Base-by-base conservation (phyloP, 805 yeast genomes). In the Candida sonorensis region DNA sequence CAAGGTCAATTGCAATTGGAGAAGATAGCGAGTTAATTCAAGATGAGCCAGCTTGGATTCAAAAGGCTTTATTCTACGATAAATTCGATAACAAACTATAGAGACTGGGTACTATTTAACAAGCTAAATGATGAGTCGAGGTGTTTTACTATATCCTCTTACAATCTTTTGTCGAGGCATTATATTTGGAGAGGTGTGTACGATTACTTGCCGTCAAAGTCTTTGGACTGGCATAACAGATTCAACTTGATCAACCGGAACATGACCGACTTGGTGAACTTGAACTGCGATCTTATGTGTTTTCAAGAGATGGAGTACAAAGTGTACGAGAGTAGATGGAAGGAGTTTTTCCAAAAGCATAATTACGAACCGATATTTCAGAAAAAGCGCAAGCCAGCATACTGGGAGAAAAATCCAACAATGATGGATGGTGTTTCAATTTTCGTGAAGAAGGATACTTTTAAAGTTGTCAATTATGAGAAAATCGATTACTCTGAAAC, bases 131-230 rank as follows among this genome's bases (percentile, higher is more conserved):
- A 30, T 26, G 13, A 29, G 9, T 15, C 31, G 1, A 26, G 44
- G 5, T 40, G 49, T 1, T 43, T 59, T 29, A 47, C 58, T 0
- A 44, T 60, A 3, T 53, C 62, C 6, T 53, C 61, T 1, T 60
- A 59, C 33, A 60, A 60, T 33, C 43, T 60, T 2, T 35, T 60
- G 17, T 52, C 53, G 1, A 51, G 59, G 20, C 74, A 75, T 32
- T 77, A 77, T 39, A 56, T 75, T 53, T 75, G 82, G 82, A 69
- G 70, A 1, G 65, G 65, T 31, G 73, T 76, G 4, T 77, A 73
- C 42, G 53, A 59, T 8, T 69, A 74, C 43, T 66, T 74, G 13
- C 71, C 74, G 1, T 58, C 59, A 9, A 48, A 61, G 26, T 67
- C 57, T 39, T 61, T 65, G 14, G 64, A 64, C 29, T 74, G 80